Evolutionary conservation across 2,329 filamentous ascomycete genomes (phyloP), one percentile per base, ranked within the genome.

Genomic region (Dothistroma septosporum): DNA sequence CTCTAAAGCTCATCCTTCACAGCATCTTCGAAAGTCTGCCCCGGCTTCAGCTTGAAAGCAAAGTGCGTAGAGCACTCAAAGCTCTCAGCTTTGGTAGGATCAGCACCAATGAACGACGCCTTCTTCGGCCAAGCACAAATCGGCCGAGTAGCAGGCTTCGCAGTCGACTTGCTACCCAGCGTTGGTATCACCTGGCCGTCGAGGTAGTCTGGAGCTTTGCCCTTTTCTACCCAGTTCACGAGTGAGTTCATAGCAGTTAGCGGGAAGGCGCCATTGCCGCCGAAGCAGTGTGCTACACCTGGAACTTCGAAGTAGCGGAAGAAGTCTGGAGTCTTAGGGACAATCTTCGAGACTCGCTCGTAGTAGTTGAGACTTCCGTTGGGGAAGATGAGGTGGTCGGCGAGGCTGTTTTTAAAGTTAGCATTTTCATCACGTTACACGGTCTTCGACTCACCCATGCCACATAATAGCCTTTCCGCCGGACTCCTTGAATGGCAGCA

Each of bases 391-490:
- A 75, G 54, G 24, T 72, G 63, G 57, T 77, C 76, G 1, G 71
- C 72, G 7, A 76, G 61, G 2, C 61, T 58, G 24, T 48, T 32
- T 31, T 24, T 24, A 1, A 37, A 21, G n/a, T 47, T 16, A 57
- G 28, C 19, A 28, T 19, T 4, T 24, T n/a, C 24, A 44, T 32
- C 10, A 52, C 21, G 28, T 41, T 31, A 4, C 11, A 1, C 33
- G 44, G n/a, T 24, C 24, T 11, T 49, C n/a, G 22, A 50, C 44
- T 52, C 31, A 58, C 55, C 55, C 57, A 41, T 59, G 57, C 57
- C 57, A 59, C n/a, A 47, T 35, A 10, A 79, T 67, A 59, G 79
- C 68, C 58, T 78, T 79, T 0, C 72, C 75, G 0, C 74, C 76
- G 0, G 66, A 60, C 2, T 68, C 53, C 21, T 71, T 68, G 65